Conservation (phyloP, 129 eudicot species). For the Saposhnikovia divaricata region DNA sequence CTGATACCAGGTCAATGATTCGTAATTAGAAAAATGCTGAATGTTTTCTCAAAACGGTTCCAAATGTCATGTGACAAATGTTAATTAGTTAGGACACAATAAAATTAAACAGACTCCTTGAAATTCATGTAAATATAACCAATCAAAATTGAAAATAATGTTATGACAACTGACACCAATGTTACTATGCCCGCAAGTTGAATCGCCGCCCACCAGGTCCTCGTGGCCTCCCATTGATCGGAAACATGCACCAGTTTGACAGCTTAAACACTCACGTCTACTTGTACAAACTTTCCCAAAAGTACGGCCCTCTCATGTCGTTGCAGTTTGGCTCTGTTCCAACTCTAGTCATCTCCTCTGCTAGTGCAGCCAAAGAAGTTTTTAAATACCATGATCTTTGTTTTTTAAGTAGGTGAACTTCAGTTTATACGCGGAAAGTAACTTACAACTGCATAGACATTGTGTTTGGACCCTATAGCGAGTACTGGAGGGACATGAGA, state of each 20-base stretch:
- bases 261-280: not conserved
- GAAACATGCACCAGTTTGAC: slow-evolving; percentile 14
- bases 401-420: not conserved
- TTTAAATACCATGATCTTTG: slow-evolving; percentile 10
- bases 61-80: too few species aligned
- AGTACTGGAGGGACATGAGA: slow-evolving; percentile 10
- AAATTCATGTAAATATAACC: too few species aligned
- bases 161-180: too few species aligned
- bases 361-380: slow-evolving; percentile 13
- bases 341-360: slow-evolving; percentile 11
- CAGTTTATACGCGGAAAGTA: not conserved
- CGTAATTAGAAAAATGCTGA: too few species aligned
- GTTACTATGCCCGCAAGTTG: too few species aligned
- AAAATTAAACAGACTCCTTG: too few species aligned
- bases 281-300: slow-evolving; percentile 4
- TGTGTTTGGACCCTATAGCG: not conserved
- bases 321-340: slow-evolving; percentile 1
- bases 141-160: too few species aligned
- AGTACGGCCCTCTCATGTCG: slow-evolving; percentile 12
- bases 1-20: too few species aligned
- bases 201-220: slow-evolving; percentile 15
- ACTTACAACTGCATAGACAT: slow-evolving; percentile 17
- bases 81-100: too few species aligned
- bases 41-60: too few species aligned
- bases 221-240: slow-evolving; percentile 16